These are phyloP conservation scores for Litchi chinensis DNA, from an alignment of 345 rosid genomes.

Conservation along the genomic window DNA sequence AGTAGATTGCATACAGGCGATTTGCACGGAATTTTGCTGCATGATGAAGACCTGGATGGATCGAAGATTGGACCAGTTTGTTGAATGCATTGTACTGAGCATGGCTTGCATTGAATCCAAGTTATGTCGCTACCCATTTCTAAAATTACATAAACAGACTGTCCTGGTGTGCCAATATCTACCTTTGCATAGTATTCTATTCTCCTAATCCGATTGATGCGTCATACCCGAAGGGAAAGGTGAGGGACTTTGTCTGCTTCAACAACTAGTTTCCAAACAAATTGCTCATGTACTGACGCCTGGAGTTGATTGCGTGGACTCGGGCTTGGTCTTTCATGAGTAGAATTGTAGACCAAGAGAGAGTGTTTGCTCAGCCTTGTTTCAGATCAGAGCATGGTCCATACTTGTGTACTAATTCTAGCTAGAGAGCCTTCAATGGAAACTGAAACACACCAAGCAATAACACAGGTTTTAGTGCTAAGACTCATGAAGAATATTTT, in stretches of 20 bases:
- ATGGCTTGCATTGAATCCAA: slow-evolving; percentile 43
- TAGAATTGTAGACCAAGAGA: not conserved
- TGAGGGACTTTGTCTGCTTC: not conserved
- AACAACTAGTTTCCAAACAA: not conserved
- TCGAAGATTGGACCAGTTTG: slow-evolving; percentile 31
- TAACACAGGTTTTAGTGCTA: not conserved
- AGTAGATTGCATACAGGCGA: not conserved
- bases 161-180: slow-evolving; percentile 30
- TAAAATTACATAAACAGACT: slow-evolving; percentile 17
- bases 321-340: not conserved
- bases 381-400: not conserved
- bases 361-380: not conserved
- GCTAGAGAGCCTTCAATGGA: not conserved
- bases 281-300: not conserved
- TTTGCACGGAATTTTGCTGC: slow-evolving; percentile 26
- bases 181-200: slow-evolving; percentile 23
- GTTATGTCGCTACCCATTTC: slow-evolving; percentile 36
- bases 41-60: slow-evolving; percentile 29
- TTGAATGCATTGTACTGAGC: slow-evolving; percentile 20
- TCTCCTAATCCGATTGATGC: not conserved
- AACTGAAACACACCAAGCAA: not conserved
- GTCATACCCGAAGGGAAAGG: not conserved
- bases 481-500: not conserved
- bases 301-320: not conserved
- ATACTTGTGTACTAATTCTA: not conserved